phyloP scores from a whole-genome alignment of 495 filamentous ascomycete genomes.

The Mytilinidion resinicola region DNA sequence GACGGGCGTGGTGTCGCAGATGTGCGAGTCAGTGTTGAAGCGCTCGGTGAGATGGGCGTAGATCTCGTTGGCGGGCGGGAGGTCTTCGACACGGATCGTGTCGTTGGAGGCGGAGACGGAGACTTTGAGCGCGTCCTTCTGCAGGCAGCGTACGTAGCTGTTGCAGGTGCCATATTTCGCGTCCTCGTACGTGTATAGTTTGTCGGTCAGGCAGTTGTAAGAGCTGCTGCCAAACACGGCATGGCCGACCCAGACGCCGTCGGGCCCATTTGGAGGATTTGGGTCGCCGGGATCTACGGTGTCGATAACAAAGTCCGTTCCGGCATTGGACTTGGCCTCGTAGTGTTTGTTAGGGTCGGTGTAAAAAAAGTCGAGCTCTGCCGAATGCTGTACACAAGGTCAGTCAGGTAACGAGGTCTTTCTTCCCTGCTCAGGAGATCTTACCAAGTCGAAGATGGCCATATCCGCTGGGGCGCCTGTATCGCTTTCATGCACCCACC shows the following conservation, averaged over 20 bases:
- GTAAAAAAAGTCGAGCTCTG: neutral
- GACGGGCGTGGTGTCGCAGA: too few species aligned
- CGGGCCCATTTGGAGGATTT: too few species aligned
- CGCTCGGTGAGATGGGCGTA: neutral
- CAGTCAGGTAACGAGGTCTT: too few species aligned
- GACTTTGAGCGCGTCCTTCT: neutral
- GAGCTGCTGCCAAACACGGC: too few species aligned
- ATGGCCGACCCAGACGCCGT: too few species aligned
- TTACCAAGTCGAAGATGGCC: neutral
- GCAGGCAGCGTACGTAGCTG: neutral
- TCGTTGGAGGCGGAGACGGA: neutral
- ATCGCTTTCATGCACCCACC: neutral
- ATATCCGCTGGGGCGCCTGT: neutral
- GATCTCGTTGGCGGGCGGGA: neutral
- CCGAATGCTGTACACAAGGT: neutral
- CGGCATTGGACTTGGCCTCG: too few species aligned
- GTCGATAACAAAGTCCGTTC: too few species aligned
- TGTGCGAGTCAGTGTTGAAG: neutral
- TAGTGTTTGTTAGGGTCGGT: neutral
- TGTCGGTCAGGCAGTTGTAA: too few species aligned
- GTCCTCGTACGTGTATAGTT: too few species aligned
- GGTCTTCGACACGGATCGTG: neutral
- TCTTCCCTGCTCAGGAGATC: too few species aligned
- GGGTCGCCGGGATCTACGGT: too few species aligned
- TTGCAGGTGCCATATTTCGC: too few species aligned